Evolutionary conservation across 2,329 filamentous ascomycete species (phyloP).

Genomic region (Ophiocordyceps camponoti-rufipedis): DNA sequence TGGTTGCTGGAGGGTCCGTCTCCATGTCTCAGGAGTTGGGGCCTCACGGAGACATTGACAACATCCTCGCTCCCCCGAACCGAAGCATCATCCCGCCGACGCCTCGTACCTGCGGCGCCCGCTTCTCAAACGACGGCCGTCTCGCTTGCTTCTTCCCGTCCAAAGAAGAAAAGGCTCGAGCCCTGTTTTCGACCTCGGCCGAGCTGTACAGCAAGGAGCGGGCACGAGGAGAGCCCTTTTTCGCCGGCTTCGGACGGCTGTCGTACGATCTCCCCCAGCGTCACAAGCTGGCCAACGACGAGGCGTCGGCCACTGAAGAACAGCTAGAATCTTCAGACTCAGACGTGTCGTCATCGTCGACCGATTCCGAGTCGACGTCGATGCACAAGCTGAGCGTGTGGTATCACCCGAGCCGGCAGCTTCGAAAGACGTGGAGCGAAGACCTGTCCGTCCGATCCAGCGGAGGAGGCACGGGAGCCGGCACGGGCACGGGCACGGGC

Average conservation of each 20-base stretch:
- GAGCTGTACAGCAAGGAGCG: slow-evolving; percentile 28
- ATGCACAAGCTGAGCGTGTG: slow-evolving; percentile 38
- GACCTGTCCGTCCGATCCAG: slow-evolving; percentile 40
- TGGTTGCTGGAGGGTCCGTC: slow-evolving; percentile 31
- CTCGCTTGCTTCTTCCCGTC: slow-evolving; percentile 52
- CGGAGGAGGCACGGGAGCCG: slow-evolving; percentile 35
- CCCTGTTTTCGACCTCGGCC: slow-evolving; percentile 26
- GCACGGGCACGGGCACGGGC: slow-evolving; percentile 31
- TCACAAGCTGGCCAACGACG: slow-evolving; percentile 27
- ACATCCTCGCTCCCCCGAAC: slow-evolving; percentile 30
- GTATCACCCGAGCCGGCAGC: slow-evolving; percentile 32
- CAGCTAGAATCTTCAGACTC: slow-evolving; percentile 30
- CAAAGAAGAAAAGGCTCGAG: slow-evolving; percentile 41
- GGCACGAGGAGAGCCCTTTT: slow-evolving; percentile 33
- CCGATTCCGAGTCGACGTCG: slow-evolving; percentile 45
- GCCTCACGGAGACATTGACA: slow-evolving; percentile 33
- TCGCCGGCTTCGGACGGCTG: slow-evolving; percentile 37
- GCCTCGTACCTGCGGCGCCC: slow-evolving; percentile 39
- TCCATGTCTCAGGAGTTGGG: slow-evolving; percentile 45
- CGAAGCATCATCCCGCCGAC: slow-evolving; percentile 35
- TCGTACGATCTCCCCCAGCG: slow-evolving; percentile 30
- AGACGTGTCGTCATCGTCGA: slow-evolving; percentile 31
- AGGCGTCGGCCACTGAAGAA: slow-evolving; percentile 31
- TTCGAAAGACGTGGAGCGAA: slow-evolving; percentile 37
- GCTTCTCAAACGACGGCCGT: slow-evolving; percentile 43